Conservation (phyloP, 208 protist genomes). For the Trypanosoma brucei region DNA sequence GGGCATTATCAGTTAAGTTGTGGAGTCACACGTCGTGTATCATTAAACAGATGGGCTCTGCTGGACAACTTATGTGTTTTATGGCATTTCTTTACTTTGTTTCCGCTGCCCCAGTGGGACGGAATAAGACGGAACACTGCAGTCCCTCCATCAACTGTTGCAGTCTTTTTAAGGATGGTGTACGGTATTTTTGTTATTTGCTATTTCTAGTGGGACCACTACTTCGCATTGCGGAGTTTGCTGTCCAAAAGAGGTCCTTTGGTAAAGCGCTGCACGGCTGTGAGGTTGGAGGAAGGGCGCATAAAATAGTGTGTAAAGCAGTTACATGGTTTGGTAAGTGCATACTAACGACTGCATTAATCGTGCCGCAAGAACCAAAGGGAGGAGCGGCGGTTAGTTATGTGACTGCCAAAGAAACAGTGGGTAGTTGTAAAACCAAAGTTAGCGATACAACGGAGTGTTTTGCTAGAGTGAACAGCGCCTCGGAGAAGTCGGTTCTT, state of each 20-base stretch:
- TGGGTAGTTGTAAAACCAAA: too few relatives aligned
- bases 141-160: neutral
- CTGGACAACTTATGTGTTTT: neutral
- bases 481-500: too few relatives aligned
- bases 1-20: neutral
- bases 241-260: neutral
- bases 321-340: too few relatives aligned
- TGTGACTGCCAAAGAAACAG: too few relatives aligned
- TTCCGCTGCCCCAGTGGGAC: neutral
- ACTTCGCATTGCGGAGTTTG: neutral
- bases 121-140: neutral
- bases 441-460: too few relatives aligned
- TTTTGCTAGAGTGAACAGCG: too few relatives aligned
- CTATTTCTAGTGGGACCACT: conserved; percentile 6
- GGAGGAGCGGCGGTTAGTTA: too few relatives aligned
- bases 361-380: too few relatives aligned
- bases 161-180: conserved; percentile 1
- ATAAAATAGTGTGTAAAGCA: too few relatives aligned
- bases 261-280: too few relatives aligned
- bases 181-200: neutral
- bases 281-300: too few relatives aligned
- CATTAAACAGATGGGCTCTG: neutral
- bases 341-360: too few relatives aligned
- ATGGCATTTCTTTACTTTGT: neutral
- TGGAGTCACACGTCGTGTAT: neutral